Evolutionary conservation across 1,139 yeast species (phyloP), one percentile per base, ranked within the genome.

Genomic region (Hansenula lynferdii): DNA sequence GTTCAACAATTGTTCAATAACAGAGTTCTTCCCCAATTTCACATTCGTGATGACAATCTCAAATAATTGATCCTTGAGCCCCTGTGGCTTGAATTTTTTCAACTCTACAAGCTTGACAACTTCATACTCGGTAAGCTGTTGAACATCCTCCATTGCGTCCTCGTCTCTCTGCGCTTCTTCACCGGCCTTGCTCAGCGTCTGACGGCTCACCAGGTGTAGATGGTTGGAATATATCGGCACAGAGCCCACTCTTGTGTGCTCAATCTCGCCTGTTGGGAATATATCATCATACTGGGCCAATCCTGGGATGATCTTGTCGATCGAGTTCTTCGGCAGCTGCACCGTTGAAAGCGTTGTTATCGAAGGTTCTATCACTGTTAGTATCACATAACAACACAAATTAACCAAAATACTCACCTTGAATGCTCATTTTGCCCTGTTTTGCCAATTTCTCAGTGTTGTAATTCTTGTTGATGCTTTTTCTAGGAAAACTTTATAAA

Each of bases 41-140:
- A 51, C 34, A 10, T 51, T 53, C 7, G 31, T 10, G 8, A 72
- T 48, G 1, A 62, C 51, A 4, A 71, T 54, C 7, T 69, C 61
- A 37, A 61, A 49, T 5, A 70, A 40, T 42, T 73, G 76, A 21
- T 70, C 65, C 24, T 60, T 58, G 34, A 67, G 47, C 31, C 60
- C 64, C 4, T 41, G 41, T 0, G 73, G 72, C 4, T 46, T 42
- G 20, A 70, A 58, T 2, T 43, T 42, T 7, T 54, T 51, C 12
- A 71, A 53, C 1, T 58, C 62, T 4, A 57, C 45, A 34, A 49
- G 54, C 12, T 42, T 40, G 2, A 32, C 37, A 9, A 51, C 40
- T 9, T 47, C 53, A 17, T 44, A 42, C 11, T 19, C 41, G 2
- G 38, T 36, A 12, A 8, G 17, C 15, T 23, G 16, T 12, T 31